These are phyloP conservation scores for Monosporascus sp. DNA, from an alignment of 2,329 filamentous ascomycete species.

Conservation along the genomic window DNA sequence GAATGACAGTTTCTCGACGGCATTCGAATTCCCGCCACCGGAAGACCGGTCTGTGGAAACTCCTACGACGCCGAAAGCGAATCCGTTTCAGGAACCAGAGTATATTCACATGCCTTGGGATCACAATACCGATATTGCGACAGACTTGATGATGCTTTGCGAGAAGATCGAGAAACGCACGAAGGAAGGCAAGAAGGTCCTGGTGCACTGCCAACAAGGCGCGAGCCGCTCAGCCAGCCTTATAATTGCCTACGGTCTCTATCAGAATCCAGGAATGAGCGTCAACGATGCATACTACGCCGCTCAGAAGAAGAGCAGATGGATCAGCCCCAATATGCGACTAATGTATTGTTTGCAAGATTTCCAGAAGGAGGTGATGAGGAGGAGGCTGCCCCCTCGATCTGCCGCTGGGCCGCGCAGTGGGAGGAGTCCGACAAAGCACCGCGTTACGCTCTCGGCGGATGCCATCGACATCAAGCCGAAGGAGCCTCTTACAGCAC, in stretches of 20 bases:
- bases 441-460: constrained; percentile 55
- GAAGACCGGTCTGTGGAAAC: constrained; percentile 36
- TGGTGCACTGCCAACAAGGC: constrained; percentile 82
- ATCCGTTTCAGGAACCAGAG: constrained; percentile 53
- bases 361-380: constrained; percentile 61
- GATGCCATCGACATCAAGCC: constrained; percentile 49
- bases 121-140: constrained; percentile 80
- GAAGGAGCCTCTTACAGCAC: constrained; percentile 56
- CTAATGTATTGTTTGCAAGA: constrained; percentile 86
- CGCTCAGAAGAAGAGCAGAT: constrained; percentile 74
- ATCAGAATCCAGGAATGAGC: constrained; percentile 68
- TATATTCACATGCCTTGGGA: constrained; percentile 88
- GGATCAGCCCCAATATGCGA: constrained; percentile 91
- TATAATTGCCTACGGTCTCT: constrained; percentile 81
- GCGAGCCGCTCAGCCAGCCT: constrained; percentile 80
- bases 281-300: constrained; percentile 81
- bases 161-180: constrained; percentile 70
- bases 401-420: constrained; percentile 44
- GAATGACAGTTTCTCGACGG: constrained; percentile 53
- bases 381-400: constrained; percentile 39
- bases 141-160: constrained; percentile 69
- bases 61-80: constrained; percentile 55
- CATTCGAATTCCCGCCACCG: constrained; percentile 50
- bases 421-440: constrained; percentile 54
- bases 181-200: constrained; percentile 68